Percentiles rank a stretch among this genome's conserved stretches.
phyloP scores from a whole-genome alignment of 495 filamentous ascomycete genomes.

The Parathielavia appendiculata region DNA sequence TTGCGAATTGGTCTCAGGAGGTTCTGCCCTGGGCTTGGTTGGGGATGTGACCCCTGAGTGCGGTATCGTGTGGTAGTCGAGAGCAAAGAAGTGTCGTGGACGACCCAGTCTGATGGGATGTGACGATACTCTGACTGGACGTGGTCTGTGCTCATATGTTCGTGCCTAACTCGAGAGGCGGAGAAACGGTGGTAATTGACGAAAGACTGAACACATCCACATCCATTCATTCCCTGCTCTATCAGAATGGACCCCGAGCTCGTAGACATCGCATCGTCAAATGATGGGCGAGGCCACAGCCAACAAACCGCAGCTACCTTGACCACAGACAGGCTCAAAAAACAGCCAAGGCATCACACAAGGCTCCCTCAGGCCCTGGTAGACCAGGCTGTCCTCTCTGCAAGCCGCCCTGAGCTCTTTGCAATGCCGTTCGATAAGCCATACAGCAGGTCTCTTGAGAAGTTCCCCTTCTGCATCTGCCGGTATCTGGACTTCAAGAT shows the following conservation, averaged over 20 bases:
- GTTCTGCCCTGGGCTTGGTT: neutral
- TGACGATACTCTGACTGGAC: neutral
- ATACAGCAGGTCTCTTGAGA: neutral
- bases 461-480: neutral
- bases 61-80: neutral
- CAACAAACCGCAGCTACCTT: neutral
- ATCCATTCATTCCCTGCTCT: neutral
- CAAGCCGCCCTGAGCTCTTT: neutral
- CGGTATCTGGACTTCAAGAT: neutral
- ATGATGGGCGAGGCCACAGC: conserved; percentile 1
- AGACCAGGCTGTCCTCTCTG: neutral
- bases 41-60: neutral
- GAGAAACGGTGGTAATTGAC: neutral
- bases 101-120: neutral
- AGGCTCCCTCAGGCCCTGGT: neutral
- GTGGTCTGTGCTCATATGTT: neutral
- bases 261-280: neutral
- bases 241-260: neutral
- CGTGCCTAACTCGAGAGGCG: too few species aligned
- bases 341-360: neutral
- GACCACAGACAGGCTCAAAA: neutral
- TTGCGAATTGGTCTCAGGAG: neutral
- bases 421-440: neutral
- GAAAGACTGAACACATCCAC: neutral
- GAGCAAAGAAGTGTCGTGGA: neutral